These are phyloP conservation scores for Lithospermum erythrorhizon DNA, from an alignment of 257 asterid species.

Conservation along the genomic window DNA sequence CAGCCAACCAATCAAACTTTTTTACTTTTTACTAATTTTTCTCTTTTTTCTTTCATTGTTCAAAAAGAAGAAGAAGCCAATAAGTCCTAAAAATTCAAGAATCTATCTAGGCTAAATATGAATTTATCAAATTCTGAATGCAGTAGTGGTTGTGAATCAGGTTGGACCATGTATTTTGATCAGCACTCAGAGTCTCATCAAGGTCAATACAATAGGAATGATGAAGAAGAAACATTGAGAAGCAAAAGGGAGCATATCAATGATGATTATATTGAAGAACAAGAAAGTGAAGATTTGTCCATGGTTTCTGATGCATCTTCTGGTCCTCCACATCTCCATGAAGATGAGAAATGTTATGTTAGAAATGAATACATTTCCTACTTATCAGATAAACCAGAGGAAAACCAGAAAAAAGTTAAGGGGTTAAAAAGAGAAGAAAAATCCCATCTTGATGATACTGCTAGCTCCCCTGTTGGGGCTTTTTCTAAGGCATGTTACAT, in stretches of 20 bases:
- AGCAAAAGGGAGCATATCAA: conserved; percentile 14
- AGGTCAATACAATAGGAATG: conserved; percentile 22
- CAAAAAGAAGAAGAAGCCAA: background rate
- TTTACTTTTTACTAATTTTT: too few species aligned
- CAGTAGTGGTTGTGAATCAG: conserved; percentile 82
- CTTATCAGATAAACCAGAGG: conserved; percentile 15
- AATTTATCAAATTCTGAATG: conserved; percentile 55
- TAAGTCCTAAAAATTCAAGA: background rate
- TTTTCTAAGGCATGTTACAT: conserved; percentile 37
- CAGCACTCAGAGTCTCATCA: conserved; percentile 35
- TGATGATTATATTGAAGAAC: conserved; percentile 5
- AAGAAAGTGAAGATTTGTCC: conserved; percentile 38
- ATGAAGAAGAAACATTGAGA: conserved; percentile 2
- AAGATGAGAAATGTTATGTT: conserved; percentile 17
- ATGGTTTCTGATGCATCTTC: conserved; percentile 97
- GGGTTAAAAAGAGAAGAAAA: conserved; percentile 14
- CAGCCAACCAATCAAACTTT: too few species aligned
- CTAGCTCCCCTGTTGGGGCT: conserved; percentile 56
- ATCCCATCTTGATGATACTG: conserved; percentile 80
- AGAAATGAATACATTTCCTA: conserved; percentile 11
- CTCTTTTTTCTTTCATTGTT: too few species aligned
- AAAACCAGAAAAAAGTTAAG: conserved; percentile 18
- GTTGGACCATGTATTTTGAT: conserved; percentile 87
- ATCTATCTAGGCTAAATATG: conserved; percentile 21
- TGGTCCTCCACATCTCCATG: conserved; percentile 59